A percentile compares a stretch with the other conserved stretches of the same genome.
phyloP scores from a whole-genome alignment of 2,329 filamentous ascomycete species.

The Paracamarosporium sp. region DNA sequence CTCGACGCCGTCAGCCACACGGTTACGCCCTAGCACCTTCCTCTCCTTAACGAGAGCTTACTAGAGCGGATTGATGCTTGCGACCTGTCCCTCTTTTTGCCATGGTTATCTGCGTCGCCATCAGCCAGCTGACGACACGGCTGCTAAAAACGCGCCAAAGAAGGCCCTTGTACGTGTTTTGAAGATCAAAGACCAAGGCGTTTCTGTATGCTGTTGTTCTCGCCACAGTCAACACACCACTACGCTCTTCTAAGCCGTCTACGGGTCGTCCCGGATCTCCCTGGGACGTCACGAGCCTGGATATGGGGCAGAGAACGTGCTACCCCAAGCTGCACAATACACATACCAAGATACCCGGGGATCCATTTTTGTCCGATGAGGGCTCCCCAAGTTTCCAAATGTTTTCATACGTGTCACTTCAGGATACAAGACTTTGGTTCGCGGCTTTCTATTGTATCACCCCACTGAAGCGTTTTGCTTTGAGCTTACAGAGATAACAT shows the following conservation, averaged over 20 bases:
- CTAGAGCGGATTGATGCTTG: not conserved
- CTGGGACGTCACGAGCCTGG: slow-evolving; percentile 1
- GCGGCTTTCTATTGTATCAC: not conserved
- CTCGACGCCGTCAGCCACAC: not conserved
- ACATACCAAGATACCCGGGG: not conserved
- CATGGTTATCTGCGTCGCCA: not conserved
- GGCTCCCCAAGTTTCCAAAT: not conserved
- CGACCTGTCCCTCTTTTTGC: not conserved
- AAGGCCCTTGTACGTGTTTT: not conserved
- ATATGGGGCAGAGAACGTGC: not conserved
- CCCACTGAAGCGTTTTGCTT: not conserved
- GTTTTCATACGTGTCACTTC: too few relatives aligned
- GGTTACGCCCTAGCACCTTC: slow-evolving; percentile 5
- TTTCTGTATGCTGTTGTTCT: not conserved
- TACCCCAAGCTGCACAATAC: not conserved
- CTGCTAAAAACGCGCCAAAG: not conserved
- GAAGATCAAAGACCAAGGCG: not conserved
- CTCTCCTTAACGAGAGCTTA: slow-evolving; percentile 2
- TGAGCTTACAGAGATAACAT: not conserved
- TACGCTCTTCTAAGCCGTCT: not conserved
- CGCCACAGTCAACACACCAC: slow-evolving; percentile 10
- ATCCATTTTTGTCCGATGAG: not conserved
- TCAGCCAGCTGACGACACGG: not conserved
- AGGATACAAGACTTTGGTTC: too few relatives aligned
- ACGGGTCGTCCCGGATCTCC: slow-evolving; percentile 2